A percentile compares a stretch with the other conserved stretches of the same genome.
Evolutionary conservation across 768 basidiomycete genomes (phyloP).

Genomic region (Xanthoconium stramineum): DNA sequence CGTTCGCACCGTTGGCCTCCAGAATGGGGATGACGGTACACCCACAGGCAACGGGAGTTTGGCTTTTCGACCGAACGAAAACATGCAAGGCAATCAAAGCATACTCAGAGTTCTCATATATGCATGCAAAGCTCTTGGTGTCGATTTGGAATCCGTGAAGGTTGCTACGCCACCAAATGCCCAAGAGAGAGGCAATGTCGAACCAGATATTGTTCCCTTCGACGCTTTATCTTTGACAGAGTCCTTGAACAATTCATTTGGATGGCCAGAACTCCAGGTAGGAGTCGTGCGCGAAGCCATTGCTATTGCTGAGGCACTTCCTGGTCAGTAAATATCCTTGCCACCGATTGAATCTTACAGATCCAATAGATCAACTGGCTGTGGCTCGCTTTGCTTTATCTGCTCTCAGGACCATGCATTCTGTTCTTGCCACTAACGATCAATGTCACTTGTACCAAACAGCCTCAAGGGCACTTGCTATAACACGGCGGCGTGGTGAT

Average conservation of each 20-base stretch:
- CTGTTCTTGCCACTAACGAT: slow-evolving; percentile 67
- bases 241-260: slow-evolving; percentile 53
- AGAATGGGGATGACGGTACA: slow-evolving; percentile 24
- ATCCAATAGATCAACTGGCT: slow-evolving; percentile 65
- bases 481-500: slow-evolving; percentile 76
- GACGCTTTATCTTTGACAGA: slow-evolving; percentile 42
- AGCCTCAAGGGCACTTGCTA: slow-evolving; percentile 66
- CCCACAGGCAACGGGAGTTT: slow-evolving; percentile 49
- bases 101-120: slow-evolving; percentile 72
- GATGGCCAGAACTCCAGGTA: slow-evolving; percentile 94
- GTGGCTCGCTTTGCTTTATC: slow-evolving; percentile 91
- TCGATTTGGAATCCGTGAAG: slow-evolving; percentile 72
- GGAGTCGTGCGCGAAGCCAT: slow-evolving; percentile 92
- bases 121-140: slow-evolving; percentile 75
- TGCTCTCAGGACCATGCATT: slow-evolving; percentile 69
- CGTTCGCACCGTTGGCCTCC: slow-evolving; percentile 43
- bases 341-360: neutral
- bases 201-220: slow-evolving; percentile 4
- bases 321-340: slow-evolving; percentile 51
- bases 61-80: slow-evolving; percentile 71
- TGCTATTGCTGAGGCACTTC: slow-evolving; percentile 85
- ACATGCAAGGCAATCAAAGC: slow-evolving; percentile 76
- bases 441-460: slow-evolving; percentile 78
- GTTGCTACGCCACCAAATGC: slow-evolving; percentile 35
- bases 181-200: slow-evolving; percentile 16